phyloP scores from a whole-genome alignment of 441 rosid species.

The Euphorbia celastroides region DNA sequence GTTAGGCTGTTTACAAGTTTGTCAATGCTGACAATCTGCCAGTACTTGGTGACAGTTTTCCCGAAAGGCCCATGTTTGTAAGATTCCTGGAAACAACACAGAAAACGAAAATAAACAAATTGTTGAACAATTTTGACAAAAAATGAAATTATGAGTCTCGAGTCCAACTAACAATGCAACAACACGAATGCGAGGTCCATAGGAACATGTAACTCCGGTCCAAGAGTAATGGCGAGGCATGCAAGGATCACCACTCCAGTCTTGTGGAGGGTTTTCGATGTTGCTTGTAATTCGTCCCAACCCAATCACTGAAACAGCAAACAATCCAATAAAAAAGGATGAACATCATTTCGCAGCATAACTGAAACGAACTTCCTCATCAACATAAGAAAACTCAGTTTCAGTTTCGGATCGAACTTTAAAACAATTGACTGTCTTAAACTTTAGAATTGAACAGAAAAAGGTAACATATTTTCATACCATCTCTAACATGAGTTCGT shows the following conservation, averaged over 20 bases:
- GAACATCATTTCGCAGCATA: background rate
- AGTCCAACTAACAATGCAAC: slow-evolving; percentile 59
- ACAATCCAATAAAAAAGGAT: background rate
- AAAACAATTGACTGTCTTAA: no score
- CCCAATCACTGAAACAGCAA: slow-evolving; percentile 44
- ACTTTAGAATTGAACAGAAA: no score
- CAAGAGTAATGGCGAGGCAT: slow-evolving; percentile 59
- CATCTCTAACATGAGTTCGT: slow-evolving; percentile 73
- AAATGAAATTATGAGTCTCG: slow-evolving; percentile 1
- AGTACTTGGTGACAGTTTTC: slow-evolving; percentile 54
- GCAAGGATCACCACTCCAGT: slow-evolving; percentile 94
- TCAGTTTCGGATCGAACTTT: slow-evolving; percentile 11
- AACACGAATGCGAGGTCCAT: slow-evolving; percentile 61
- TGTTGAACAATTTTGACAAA: slow-evolving; percentile 16
- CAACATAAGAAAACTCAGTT: background rate
- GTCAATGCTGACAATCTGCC: slow-evolving; percentile 65
- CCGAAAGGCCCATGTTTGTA: slow-evolving; percentile 62
- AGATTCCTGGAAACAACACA: slow-evolving; percentile 50
- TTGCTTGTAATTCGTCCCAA: slow-evolving; percentile 40
- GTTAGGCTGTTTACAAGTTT: slow-evolving; percentile 50
- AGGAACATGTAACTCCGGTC: slow-evolving; percentile 75
- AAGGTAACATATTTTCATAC: no score
- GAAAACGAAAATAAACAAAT: slow-evolving; percentile 4
- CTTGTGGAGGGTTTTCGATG: slow-evolving; percentile 50
- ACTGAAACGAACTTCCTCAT: no score